Percentiles rank a stretch among this genome's conserved stretches.
These are phyloP conservation scores for Phytophthora pluvialis DNA, from an alignment of 352 stramenopile species.

Conservation along the genomic window DNA sequence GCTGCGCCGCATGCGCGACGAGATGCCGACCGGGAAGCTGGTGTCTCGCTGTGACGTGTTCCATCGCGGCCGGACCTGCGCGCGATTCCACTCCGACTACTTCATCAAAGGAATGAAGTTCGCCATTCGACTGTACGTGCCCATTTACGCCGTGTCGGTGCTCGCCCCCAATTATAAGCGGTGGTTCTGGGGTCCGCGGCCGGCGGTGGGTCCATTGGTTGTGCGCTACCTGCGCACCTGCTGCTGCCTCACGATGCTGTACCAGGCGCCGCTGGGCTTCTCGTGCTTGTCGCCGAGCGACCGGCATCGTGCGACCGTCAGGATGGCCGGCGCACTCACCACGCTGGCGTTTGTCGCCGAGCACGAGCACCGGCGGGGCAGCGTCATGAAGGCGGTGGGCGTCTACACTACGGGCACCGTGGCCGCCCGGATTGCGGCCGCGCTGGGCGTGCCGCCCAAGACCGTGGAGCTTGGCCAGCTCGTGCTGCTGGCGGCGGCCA, in stretches of 20 bases:
- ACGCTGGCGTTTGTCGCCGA: slow-evolving; percentile 57
- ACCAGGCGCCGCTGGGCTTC: slow-evolving; percentile 58
- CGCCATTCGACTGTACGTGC: slow-evolving; percentile 58
- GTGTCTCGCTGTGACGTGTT: slow-evolving; percentile 69
- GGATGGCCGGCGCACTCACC: slow-evolving; percentile 46
- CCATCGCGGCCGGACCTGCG: slow-evolving; percentile 50
- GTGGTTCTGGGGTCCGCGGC: slow-evolving; percentile 66
- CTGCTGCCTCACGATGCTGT: slow-evolving; percentile 63
- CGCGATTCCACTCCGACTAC: slow-evolving; percentile 51
- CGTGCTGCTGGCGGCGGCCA: slow-evolving; percentile 43
- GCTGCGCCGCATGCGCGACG: slow-evolving; percentile 58
- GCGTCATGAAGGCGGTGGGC: slow-evolving; percentile 62
- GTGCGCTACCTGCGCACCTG: slow-evolving; percentile 66
- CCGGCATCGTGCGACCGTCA: slow-evolving; percentile 39
- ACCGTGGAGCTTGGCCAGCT: slow-evolving; percentile 44
- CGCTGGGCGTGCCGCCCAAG: slow-evolving; percentile 24
- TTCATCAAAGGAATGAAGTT: slow-evolving; percentile 49
- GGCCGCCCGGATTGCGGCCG: slow-evolving; percentile 34
- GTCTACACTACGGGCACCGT: slow-evolving; percentile 56
- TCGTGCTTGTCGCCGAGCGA: slow-evolving; percentile 57
- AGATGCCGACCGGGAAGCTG: slow-evolving; percentile 48
- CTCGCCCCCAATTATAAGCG: slow-evolving; percentile 63
- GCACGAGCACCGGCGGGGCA: slow-evolving; percentile 55
- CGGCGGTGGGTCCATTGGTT: slow-evolving; percentile 37
- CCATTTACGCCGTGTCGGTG: slow-evolving; percentile 68